A percentile compares a stretch with the other conserved stretches of the same genome.
These are phyloP conservation scores for Podila clonocystis DNA, from an alignment of 192 early-diverging fungal species.

Conservation along the genomic window DNA sequence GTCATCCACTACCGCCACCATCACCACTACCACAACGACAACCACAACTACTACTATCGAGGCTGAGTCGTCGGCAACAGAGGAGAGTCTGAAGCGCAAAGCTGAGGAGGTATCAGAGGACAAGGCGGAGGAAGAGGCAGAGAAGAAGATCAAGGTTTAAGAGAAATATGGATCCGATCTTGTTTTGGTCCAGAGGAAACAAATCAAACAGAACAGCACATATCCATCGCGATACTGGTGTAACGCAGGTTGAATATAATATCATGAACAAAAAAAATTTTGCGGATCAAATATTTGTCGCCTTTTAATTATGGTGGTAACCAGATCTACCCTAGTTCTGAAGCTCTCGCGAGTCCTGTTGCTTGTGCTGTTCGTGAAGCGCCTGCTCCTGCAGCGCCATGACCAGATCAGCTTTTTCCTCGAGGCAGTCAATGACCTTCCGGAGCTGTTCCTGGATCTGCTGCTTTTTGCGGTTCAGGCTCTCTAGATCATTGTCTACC, in stretches of 20 bases:
- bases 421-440: conserved; percentile 18
- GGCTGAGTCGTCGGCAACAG: conserved; percentile 3
- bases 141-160: conserved; percentile 43
- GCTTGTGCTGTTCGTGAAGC: conserved; percentile 1
- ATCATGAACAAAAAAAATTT: not conserved
- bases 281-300: not conserved
- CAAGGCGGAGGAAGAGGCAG: conserved; percentile 13
- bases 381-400: conserved; percentile 22
- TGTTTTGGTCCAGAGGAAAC: too few species aligned
- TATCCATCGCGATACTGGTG: too few species aligned
- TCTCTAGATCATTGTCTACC: not conserved
- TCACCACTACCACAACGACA: conserved; percentile 3
- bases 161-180: not conserved
- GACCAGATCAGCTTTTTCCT: conserved; percentile 25
- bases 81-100: conserved; percentile 37
- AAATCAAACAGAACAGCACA: too few species aligned
- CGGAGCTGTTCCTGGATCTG: conserved; percentile 13
- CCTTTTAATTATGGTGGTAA: too few species aligned
- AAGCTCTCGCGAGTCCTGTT: not conserved
- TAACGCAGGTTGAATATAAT: not conserved
- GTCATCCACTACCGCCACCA: not conserved
- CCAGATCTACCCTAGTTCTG: not conserved
- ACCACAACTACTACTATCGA: conserved; percentile 3
- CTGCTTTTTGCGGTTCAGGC: conserved; percentile 9
- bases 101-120: conserved; percentile 21